Conservation (phyloP, 441 rosid species). For the Adansonia rubrostipa region DNA sequence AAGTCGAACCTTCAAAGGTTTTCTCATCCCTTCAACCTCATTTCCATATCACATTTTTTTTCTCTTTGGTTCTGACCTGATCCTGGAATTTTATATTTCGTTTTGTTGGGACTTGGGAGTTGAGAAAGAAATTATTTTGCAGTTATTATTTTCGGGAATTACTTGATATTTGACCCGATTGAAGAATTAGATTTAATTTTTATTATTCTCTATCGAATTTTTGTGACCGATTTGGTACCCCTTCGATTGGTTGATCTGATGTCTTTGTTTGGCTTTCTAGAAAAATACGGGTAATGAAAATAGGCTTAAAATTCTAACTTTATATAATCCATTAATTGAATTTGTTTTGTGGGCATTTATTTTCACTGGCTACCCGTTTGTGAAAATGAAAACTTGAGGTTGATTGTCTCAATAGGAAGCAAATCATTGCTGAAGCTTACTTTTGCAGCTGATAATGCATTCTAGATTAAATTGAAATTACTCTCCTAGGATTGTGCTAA, state of each 20-base stretch:
- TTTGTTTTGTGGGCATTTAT: not conserved
- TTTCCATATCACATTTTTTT: not conserved
- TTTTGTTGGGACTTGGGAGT: conserved; percentile 18
- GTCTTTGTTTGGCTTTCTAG: not conserved
- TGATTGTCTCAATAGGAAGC: conserved; percentile 13
- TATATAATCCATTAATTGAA: not conserved
- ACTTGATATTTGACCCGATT: not conserved
- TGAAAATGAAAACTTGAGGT: not conserved
- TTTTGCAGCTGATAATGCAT: not conserved
- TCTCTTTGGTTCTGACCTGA: too few species aligned
- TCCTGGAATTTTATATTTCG: not conserved
- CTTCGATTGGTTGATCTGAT: conserved; percentile 16
- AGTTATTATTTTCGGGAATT: not conserved
- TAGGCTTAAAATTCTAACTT: not conserved
- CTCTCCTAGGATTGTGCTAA: not conserved
- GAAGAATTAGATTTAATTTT: not conserved
- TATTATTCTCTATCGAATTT: too few species aligned
- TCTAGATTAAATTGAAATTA: not conserved
- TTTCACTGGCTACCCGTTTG: not conserved
- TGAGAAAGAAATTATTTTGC: not conserved
- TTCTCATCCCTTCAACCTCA: conserved; percentile 5
- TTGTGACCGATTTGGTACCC: not conserved
- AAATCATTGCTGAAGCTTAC: conserved; percentile 3
- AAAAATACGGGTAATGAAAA: not conserved
- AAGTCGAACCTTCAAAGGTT: conserved; percentile 88